Conservation (phyloP, 2,329 filamentous ascomycete genomes). For the Acephala macrosclerotiorum region DNA sequence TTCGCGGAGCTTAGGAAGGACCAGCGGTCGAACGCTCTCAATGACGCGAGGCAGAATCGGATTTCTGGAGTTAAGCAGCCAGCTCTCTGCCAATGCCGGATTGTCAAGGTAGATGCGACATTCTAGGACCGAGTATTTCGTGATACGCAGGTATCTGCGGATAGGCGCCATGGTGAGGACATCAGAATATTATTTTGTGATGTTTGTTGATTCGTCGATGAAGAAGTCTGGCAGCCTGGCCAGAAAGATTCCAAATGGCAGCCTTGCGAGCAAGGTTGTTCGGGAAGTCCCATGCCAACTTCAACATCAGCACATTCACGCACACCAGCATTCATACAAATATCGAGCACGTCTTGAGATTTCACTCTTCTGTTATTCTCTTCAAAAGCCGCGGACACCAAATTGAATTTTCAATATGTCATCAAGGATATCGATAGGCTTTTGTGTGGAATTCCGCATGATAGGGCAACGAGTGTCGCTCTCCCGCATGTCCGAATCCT, state of each 20-base stretch:
- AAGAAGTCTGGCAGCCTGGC: background rate
- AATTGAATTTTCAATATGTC: background rate
- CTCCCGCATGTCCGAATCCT: background rate
- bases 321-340: background rate
- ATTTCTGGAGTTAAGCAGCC: conserved; percentile 81
- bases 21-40: conserved; percentile 81
- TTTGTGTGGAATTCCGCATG: conserved; percentile 1
- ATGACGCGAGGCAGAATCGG: conserved; percentile 84
- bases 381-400: background rate
- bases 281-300: too few relatives aligned
- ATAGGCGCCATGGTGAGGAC: conserved; percentile 76
- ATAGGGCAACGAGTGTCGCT: background rate
- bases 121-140: conserved; percentile 94
- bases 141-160: conserved; percentile 88
- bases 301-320: too few relatives aligned
- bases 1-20: conserved; percentile 90
- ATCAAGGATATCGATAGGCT: background rate
- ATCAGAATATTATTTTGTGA: background rate
- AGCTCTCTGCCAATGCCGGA: conserved; percentile 80
- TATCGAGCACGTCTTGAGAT: background rate
- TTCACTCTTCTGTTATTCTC: background rate
- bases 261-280: conserved; percentile 23
- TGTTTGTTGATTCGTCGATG: background rate
- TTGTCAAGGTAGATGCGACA: conserved; percentile 96
- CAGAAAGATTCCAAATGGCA: conserved; percentile 9